Evolutionary conservation across 306 rosid genomes (phyloP), one percentile per base, ranked within the genome.

Genomic region (Casuarina equisetifolia): DNA sequence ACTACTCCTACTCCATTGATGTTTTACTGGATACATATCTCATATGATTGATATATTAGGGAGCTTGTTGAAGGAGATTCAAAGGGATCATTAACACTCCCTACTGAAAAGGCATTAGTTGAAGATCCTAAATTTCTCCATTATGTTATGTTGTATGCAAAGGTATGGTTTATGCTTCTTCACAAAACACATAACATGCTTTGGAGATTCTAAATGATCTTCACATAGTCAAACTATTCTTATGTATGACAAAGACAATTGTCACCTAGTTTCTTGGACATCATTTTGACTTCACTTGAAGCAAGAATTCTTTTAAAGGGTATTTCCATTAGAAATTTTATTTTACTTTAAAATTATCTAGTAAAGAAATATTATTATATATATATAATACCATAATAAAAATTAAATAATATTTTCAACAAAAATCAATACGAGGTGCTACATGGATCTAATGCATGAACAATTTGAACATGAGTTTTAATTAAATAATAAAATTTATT

Each of bases 81-180:
- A 42, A 13, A 62, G 12, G 91, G 80, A 66, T 83, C 87, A 13
- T 48, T 88, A 79, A 82, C 84, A 83, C 99, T 92, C 84, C 91
- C 94, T 75, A 81, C 97, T 3, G 97, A 95, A 82, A 81, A 84
- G 74, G 91, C 70, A 72, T 85, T 95, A 52, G 78, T 88, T 7
- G 83, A 80, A 45, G 99, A 92, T 81, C 79, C 88, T 45, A 16
- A 0, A 43, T 95, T 95, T 62, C 69, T 44, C 51, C 25, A 32
- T 64, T 87, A 81, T 69, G 97, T 95, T n/a, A 87, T 82, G 82
- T 78, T 57, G 13, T 95, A 89, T 78, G 97, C 92, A 4, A 36
- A 82, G 87, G 46, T 38, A 57, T 3, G 13, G 32, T 43, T 69
- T 46, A 32, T 35, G 53, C 49, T 63, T 0, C 11, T 51, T 38